Evolutionary conservation across 495 filamentous ascomycete species (phyloP).

Genomic region (Penicillium arizonense): DNA sequence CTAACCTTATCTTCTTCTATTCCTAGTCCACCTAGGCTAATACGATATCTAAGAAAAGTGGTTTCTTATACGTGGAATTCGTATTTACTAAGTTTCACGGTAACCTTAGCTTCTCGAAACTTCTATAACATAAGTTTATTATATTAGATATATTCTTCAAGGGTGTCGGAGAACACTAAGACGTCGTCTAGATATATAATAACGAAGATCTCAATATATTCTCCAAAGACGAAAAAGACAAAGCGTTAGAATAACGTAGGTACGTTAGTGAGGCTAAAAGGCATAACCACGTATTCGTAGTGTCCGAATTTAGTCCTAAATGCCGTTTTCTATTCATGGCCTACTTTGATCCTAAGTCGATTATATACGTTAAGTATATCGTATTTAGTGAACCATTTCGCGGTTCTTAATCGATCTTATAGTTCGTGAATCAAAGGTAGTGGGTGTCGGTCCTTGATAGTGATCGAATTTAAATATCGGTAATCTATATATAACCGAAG

Average conservation of each 20-base stretch:
- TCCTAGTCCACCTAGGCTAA: conserved; percentile 4
- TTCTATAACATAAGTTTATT: conserved; percentile 1
- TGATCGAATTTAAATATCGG: not conserved
- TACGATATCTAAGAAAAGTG: conserved; percentile 10
- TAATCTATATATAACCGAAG: not conserved
- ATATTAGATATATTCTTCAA: conserved; percentile 10
- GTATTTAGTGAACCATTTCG: conserved; percentile 25
- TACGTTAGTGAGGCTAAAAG: conserved; percentile 16
- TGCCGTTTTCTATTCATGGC: conserved; percentile 17
- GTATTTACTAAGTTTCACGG: conserved; percentile 15
- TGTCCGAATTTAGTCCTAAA: conserved; percentile 16
- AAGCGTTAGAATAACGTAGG: conserved; percentile 13
- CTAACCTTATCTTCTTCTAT: conserved; percentile 14
- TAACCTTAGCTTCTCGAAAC: conserved; percentile 5
- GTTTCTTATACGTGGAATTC: conserved; percentile 9
- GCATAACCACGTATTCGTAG: conserved; percentile 17
- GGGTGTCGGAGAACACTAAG: conserved; percentile 10
- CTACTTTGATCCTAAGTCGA: conserved; percentile 10
- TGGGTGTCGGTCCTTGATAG: conserved; percentile 4
- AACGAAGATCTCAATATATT: conserved; percentile 15
- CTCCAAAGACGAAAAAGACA: conserved; percentile 6
- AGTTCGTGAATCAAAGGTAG: conserved; percentile 20
- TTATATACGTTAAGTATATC: conserved; percentile 20
- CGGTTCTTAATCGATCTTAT: conserved; percentile 14
- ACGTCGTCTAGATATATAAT: conserved; percentile 14